phyloP scores from a whole-genome alignment of 169 alveolate species.

The Plasmodium fragile region DNA sequence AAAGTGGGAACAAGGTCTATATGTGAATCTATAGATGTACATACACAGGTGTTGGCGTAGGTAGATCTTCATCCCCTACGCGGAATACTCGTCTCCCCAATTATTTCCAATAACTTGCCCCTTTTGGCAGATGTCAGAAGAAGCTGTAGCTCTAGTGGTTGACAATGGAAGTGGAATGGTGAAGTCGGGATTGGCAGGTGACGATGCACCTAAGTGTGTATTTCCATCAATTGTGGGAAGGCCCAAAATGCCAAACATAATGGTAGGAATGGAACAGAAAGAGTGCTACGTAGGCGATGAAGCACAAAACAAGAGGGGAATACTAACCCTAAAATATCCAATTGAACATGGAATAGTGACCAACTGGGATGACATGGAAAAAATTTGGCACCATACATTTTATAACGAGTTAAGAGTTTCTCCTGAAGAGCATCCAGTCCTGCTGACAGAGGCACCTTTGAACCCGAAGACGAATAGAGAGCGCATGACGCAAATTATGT shows the following conservation, averaged over 20 bases:
- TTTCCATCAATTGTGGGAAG: slow-evolving; percentile 99
- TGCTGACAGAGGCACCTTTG: slow-evolving; percentile 98
- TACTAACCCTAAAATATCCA: slow-evolving; percentile 97
- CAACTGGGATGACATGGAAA: slow-evolving; percentile 99
- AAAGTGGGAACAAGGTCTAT: neutral
- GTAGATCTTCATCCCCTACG: neutral
- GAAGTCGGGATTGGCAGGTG: slow-evolving; percentile 99
- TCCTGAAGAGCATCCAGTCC: slow-evolving; percentile 97
- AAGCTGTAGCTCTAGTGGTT: slow-evolving; percentile 94
- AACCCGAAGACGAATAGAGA: slow-evolving; percentile 98
- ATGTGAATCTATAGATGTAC: neutral
- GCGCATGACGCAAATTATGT: slow-evolving; percentile 97
- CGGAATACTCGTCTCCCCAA: neutral
- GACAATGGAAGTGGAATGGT: slow-evolving; percentile 99
- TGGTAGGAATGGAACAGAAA: slow-evolving; percentile 98
- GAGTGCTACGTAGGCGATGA: slow-evolving; percentile 98
- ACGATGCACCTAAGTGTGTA: slow-evolving; percentile 98
- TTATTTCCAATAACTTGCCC: neutral
- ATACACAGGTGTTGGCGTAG: neutral
- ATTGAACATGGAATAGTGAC: slow-evolving; percentile 99
- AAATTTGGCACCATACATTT: slow-evolving; percentile 98
- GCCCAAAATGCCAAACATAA: slow-evolving; percentile 95
- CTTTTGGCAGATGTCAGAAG: slow-evolving; percentile 45
- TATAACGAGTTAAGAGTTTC: slow-evolving; percentile 97
- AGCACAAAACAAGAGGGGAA: slow-evolving; percentile 99